A percentile compares a stretch with the other conserved stretches of the same genome.
Conservation (phyloP, 78 protist species). For the Emiliania huxleyi region DNA sequence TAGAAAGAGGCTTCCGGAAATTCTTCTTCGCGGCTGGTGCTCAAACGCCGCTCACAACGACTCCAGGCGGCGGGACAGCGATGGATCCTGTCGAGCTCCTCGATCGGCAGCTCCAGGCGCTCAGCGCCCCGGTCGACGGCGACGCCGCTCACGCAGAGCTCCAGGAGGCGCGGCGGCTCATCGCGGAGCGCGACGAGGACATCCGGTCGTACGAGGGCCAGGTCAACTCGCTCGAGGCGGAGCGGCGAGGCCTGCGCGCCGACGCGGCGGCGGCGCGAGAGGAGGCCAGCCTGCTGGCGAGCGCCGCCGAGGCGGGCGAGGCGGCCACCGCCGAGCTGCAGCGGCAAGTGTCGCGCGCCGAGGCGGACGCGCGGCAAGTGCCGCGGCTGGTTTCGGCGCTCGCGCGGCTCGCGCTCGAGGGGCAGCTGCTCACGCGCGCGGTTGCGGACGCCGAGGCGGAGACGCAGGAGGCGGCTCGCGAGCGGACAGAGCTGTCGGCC, state of each 20-base stretch:
- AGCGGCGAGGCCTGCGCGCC: background rate
- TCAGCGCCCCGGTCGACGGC: background rate
- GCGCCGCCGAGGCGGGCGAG: background rate
- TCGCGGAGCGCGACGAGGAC: background rate
- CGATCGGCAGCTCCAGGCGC: background rate
- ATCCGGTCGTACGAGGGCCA: background rate
- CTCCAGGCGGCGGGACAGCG: too few relatives aligned
- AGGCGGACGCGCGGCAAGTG: background rate
- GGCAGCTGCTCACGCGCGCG: background rate
- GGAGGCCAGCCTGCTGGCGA: background rate
- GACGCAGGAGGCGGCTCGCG: background rate
- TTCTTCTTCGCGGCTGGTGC: too few relatives aligned
- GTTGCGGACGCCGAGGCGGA: background rate
- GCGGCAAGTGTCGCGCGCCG: background rate
- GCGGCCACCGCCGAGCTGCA: background rate
- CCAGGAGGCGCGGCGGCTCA: background rate
- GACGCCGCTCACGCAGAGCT: background rate
- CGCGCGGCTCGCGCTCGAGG: background rate
- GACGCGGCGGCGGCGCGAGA: background rate
- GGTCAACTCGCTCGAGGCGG: background rate
- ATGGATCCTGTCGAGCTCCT: background rate
- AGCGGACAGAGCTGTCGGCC: background rate
- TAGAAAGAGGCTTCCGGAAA: too few relatives aligned
- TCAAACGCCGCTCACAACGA: too few relatives aligned
- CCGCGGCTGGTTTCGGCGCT: background rate